Evolutionary conservation across 345 rosid genomes (phyloP).

Genomic region (Gossypium anomalum): DNA sequence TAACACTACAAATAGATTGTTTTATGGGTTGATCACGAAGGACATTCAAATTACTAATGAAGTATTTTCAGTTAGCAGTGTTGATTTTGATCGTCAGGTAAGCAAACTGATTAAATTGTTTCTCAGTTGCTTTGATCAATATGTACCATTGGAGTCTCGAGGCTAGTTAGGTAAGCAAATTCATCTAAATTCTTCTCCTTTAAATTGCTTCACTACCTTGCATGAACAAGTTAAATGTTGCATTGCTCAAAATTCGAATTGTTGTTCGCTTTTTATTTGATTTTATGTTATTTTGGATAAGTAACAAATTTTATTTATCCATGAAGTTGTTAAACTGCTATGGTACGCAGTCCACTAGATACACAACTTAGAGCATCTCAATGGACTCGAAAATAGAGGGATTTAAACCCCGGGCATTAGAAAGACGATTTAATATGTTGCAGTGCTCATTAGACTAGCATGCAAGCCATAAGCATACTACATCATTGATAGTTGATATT

Average conservation of each 20-base stretch:
- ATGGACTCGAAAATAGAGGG: background rate
- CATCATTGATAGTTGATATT: background rate
- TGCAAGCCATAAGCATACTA: background rate
- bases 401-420: background rate
- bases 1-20: constrained; percentile 59
- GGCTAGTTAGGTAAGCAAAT: background rate
- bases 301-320: background rate
- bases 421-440: background rate
- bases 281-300: background rate
- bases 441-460: background rate
- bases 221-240: background rate
- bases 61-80: constrained; percentile 55
- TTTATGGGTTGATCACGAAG: constrained; percentile 58
- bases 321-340: background rate
- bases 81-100: constrained; percentile 85
- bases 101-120: constrained; percentile 17
- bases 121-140: background rate
- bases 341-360: background rate
- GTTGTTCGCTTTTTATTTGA: background rate
- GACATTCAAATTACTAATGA: constrained; percentile 55
- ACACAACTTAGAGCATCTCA: background rate
- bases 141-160: background rate
- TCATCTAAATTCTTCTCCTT: background rate
- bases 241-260: background rate
- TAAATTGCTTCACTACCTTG: background rate